Conservation (phyloP, 768 basidiomycete genomes). For the Trametes maxima region DNA sequence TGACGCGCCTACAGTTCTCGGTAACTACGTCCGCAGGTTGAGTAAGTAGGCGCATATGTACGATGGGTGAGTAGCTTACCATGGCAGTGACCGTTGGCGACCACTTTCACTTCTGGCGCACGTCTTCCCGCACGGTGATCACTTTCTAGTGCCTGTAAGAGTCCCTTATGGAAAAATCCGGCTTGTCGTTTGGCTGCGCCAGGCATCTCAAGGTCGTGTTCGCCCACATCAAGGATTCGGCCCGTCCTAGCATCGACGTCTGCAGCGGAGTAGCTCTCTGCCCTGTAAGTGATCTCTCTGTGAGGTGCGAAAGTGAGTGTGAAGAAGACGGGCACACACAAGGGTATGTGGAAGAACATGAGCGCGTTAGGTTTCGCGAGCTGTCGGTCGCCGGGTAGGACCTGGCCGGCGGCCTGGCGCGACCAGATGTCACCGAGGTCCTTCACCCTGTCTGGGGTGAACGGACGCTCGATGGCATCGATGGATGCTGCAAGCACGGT, state of each 20-base stretch:
- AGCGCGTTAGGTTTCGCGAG: conserved; percentile 94
- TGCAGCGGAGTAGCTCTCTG: conserved; percentile 71
- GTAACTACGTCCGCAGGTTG: conserved; percentile 54
- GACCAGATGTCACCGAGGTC: conserved; percentile 72
- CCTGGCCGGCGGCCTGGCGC: conserved; percentile 56
- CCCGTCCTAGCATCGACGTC: conserved; percentile 67
- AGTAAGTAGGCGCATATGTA: conserved; percentile 12
- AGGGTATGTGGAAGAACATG: conserved; percentile 97
- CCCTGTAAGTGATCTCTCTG: conserved; percentile 42
- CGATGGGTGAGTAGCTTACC: conserved; percentile 46
- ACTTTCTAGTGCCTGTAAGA: conserved; percentile 73
- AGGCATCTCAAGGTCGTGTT: conserved; percentile 54
- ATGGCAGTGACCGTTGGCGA: conserved; percentile 92
- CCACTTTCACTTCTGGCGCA: conserved; percentile 78
- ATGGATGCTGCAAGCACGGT: conserved; percentile 49
- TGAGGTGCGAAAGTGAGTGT: neutral
- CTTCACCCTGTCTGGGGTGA: conserved; percentile 71
- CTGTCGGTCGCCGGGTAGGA: conserved; percentile 52
- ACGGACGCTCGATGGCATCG: conserved; percentile 78
- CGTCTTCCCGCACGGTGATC: conserved; percentile 53
- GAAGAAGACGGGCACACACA: conserved; percentile 50
- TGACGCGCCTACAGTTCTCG: conserved; percentile 83
- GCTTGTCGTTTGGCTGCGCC: conserved; percentile 72
- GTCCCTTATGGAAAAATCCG: conserved; percentile 82
- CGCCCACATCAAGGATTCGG: conserved; percentile 69